Evolutionary conservation across 192 early-diverging fungal genomes (phyloP).

Genomic region (Paraglomus brasilianum): DNA sequence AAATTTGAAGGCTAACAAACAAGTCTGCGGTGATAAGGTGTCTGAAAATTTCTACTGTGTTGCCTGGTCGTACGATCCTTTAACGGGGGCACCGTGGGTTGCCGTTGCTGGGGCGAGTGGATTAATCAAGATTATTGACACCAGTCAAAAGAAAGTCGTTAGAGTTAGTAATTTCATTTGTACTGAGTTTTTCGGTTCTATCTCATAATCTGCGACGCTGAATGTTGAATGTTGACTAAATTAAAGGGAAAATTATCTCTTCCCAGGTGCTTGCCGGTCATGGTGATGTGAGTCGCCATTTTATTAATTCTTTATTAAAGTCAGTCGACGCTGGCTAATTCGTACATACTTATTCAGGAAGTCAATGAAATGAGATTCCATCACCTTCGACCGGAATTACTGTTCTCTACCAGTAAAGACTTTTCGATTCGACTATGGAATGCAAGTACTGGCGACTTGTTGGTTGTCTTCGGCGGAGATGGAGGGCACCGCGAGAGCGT

Average conservation of each 20-base stretch:
- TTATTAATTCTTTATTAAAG: neutral
- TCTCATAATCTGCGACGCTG: no score
- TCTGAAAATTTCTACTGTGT: constrained; percentile 28
- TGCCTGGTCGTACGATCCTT: constrained; percentile 22
- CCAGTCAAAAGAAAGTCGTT: neutral
- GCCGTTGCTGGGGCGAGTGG: constrained; percentile 18
- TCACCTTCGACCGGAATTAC: neutral
- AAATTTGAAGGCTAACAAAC: neutral
- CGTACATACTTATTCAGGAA: constrained; percentile 7
- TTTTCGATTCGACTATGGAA: constrained; percentile 30
- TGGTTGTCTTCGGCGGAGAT: constrained; percentile 24
- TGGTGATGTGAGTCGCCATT: constrained; percentile 20
- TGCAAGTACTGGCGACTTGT: neutral
- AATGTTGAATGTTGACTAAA: no score
- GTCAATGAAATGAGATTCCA: constrained; percentile 30
- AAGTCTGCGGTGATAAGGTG: neutral
- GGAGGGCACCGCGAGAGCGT: constrained; percentile 25
- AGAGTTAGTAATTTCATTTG: neutral
- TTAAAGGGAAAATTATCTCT: neutral
- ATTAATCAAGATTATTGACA: constrained; percentile 12
- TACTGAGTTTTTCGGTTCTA: no score
- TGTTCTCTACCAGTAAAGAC: constrained; percentile 27
- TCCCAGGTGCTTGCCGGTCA: constrained; percentile 18
- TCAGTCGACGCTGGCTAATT: neutral
- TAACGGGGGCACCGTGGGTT: constrained; percentile 8